Conservation (phyloP, 1,284 basidiomycete species). For the Mycosarcoma mackinlayi region DNA sequence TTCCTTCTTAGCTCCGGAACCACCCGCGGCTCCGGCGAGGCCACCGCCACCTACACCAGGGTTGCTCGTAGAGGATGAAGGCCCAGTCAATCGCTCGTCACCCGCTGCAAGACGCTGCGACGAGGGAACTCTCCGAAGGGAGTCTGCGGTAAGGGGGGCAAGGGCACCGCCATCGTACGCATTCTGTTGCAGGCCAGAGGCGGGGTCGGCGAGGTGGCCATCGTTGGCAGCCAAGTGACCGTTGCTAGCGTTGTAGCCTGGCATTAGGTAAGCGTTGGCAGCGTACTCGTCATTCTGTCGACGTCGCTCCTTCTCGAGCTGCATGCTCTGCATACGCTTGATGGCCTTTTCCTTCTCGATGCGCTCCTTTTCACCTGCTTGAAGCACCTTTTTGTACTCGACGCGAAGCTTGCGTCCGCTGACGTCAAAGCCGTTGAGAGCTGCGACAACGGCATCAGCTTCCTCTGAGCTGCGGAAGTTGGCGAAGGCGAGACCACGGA, state of each 20-base stretch:
- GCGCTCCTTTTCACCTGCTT: constrained; percentile 97
- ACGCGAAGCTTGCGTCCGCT: constrained; percentile 98
- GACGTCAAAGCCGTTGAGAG: constrained; percentile 88
- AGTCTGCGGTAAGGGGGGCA: constrained; percentile 52
- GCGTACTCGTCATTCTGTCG: constrained; percentile 53
- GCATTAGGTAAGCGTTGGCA: constrained; percentile 47
- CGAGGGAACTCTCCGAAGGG: constrained; percentile 44
- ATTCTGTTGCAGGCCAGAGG: constrained; percentile 10
- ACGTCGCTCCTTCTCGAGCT: constrained; percentile 61
- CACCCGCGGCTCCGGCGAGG: constrained; percentile 73
- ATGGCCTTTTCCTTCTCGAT: constrained; percentile 99
- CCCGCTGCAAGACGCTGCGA: constrained; percentile 28
- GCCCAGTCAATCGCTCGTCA: constrained; percentile 22
- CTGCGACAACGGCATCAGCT: constrained; percentile 93
- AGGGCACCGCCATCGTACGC: constrained; percentile 11
- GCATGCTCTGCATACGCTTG: constrained; percentile 82
- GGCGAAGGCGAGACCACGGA: constrained; percentile 97
- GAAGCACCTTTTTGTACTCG: constrained; percentile 99
- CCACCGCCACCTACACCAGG: constrained; percentile 71
- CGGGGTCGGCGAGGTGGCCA: constrained; percentile 15
- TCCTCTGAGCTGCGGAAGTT: constrained; percentile 93
- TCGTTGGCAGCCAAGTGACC: constrained; percentile 16
- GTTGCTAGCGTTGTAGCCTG: constrained; percentile 24
- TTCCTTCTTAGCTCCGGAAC: constrained; percentile 70
- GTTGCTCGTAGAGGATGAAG: constrained; percentile 43